Evolutionary conservation across 257 asterid species (phyloP), one percentile per base, ranked within the genome.

Genomic region (Henckelia pumila): DNA sequence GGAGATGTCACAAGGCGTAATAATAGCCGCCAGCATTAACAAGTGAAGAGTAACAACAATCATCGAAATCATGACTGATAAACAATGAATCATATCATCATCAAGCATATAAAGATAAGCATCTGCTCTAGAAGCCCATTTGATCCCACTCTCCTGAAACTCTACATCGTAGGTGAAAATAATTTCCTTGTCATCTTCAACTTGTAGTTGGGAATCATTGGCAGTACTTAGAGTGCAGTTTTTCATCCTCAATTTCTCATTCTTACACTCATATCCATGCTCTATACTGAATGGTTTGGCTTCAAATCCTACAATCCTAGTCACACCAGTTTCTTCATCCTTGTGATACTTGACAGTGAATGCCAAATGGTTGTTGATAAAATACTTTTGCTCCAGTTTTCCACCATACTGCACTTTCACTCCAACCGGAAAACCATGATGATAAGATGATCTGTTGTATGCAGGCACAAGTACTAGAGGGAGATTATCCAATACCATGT

Each of bases 271-370:
- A 26, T 91, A 85, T 7, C 80, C 88, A 79, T 88, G 96, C 84
- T 85, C 88, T 61, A 85, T 95, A 75, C 96, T 85, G 76, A 76
- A 91, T 61, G 96, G 93, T 55, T 59, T 80, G 59, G 86, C 96
- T 82, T 91, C 96, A 68, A 91, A 91, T 20, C 97, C 97, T 3
- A 91, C 97, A 58, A 91, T 87, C 66, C 97, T 83, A 16, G 97
- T 86, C 77, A 89, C 84, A 61, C 81, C n/a, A n/a, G n/a, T n/a
- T n/a, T n/a, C n/a, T n/a, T n/a, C 80, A 73, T 91, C 96, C 83
- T 83, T 88, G 70, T 91, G 96, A 75, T 78, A 91, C 82, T 82
- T 91, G 64, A 91, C 91, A 1, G 80, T 82, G 71, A 86, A 91
- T 22, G 86, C 63, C 73, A 91, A 76, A 64, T 91, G 96, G 63